Evolutionary conservation across 148 eudicot genomes (phyloP), one percentile per base, ranked within the genome.

Genomic region (Rhododendron griersonianum): DNA sequence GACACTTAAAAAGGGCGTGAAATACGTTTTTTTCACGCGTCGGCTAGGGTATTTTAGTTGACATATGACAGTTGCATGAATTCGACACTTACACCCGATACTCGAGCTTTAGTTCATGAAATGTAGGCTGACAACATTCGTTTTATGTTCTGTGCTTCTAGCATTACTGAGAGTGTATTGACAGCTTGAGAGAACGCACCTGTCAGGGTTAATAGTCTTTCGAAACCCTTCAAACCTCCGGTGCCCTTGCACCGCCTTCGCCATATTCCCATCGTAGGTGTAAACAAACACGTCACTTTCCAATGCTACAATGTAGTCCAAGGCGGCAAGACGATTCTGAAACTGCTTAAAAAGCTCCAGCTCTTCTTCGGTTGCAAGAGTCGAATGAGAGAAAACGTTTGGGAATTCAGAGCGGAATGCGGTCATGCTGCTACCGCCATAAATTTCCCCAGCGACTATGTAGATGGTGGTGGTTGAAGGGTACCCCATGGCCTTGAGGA

Each of bases 211-310:
- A 50, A 91, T 89, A 13, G 91, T 91, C 90, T 88, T 88, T 15
- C 87, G 85, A 63, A 91, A 89, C 6, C 93, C 93, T 86, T 89
- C 93, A 81, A 91, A 91, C 84, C 85, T 76, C 78, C 93, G 23
- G 78, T 91, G 93, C 21, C 93, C 93, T 80, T 87, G 91, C 73
- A 91, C 93, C 0, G 90, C 93, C 86, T 91, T 91, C 4, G 93
- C 93, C 93, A 91, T 91, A 41, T 91, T 91, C 23, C 93, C 93
- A 78, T 91, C 91, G 28, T 89, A 91, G 1, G 93, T 89, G 82
- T 89, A 91, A 80, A 89, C 91, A 81, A 91, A 91, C 8, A 79
- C 91, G 41, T 91, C 93, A 82, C 93, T 89, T 61, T 91, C 91
- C 28, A 89, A 81, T 3, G 92, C 92, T 5, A 91, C 84, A 39